phyloP scores from a whole-genome alignment of 257 asterid species.

The Fraxinus anomala region DNA sequence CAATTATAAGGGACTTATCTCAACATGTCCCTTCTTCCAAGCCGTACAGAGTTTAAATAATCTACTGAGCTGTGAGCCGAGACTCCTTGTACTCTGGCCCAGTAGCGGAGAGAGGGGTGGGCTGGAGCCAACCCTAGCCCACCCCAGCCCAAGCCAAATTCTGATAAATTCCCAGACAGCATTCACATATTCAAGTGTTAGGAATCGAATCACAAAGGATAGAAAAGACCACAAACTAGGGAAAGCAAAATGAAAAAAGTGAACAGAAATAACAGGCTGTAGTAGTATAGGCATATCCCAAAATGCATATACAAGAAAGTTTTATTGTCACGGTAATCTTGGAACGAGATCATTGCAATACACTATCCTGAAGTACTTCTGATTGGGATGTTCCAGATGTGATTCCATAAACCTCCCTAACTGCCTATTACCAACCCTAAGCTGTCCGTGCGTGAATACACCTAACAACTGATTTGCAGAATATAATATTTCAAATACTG shows the following conservation, averaged over 20 bases:
- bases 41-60: conserved; percentile 76
- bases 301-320: conserved; percentile 90
- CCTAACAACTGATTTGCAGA: conserved; percentile 50
- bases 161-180: too few relatives aligned
- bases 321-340: conserved; percentile 78
- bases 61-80: conserved; percentile 84
- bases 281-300: conserved; percentile 69
- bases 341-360: conserved; percentile 91
- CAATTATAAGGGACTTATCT: neutral
- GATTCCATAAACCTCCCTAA: conserved; percentile 61
- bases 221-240: too few relatives aligned
- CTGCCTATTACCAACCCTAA: conserved; percentile 71
- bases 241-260: too few relatives aligned
- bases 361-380: conserved; percentile 73
- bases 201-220: too few relatives aligned
- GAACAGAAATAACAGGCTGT: conserved; percentile 46
- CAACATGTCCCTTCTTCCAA: conserved; percentile 48
- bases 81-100: too few relatives aligned
- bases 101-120: too few relatives aligned
- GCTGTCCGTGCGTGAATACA: conserved; percentile 84
- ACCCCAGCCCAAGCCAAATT: too few relatives aligned
- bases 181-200: too few relatives aligned
- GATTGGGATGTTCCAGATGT: conserved; percentile 51
- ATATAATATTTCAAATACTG: too few relatives aligned
- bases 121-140: too few relatives aligned